These are phyloP conservation scores for Podila minutissima DNA, from an alignment of 192 early-diverging fungal species.

Conservation along the genomic window DNA sequence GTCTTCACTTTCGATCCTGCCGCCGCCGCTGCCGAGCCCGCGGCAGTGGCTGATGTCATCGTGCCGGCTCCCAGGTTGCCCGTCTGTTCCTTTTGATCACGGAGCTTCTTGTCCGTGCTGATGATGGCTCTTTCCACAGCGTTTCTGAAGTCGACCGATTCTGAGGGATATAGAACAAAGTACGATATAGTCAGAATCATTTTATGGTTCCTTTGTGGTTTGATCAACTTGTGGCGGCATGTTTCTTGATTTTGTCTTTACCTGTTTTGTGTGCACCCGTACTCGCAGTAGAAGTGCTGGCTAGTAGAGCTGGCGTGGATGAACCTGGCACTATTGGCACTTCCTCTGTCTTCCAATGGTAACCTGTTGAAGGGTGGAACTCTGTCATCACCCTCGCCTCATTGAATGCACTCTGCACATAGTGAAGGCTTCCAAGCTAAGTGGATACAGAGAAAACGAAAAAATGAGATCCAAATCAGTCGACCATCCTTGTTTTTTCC, in stretches of 20 bases:
- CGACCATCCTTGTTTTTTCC: not conserved
- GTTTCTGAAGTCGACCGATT: constrained; percentile 28
- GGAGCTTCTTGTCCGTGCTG: constrained; percentile 23
- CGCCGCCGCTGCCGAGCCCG: not conserved
- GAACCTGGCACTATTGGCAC: not conserved
- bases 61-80: constrained; percentile 1
- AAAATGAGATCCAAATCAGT: not conserved
- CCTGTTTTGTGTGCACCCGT: constrained; percentile 7
- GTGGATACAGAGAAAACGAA: not conserved
- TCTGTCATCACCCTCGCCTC: constrained; percentile 61
- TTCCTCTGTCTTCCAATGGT: constrained; percentile 57
- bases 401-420: constrained; percentile 66
- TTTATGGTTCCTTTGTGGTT: no score
- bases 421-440: constrained; percentile 61
- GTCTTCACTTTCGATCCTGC: not conserved
- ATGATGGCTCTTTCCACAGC: constrained; percentile 34
- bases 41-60: constrained; percentile 14
- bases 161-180: not conserved
- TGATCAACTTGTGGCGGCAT: no score
- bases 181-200: not conserved
- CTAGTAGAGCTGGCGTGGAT: not conserved
- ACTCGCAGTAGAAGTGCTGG: not conserved
- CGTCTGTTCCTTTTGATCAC: constrained; percentile 6
- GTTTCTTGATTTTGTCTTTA: not conserved
- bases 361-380: constrained; percentile 68